Evolutionary conservation across 176 grass and related monocot genomes (phyloP).

Genomic region (Typha latifolia): DNA sequence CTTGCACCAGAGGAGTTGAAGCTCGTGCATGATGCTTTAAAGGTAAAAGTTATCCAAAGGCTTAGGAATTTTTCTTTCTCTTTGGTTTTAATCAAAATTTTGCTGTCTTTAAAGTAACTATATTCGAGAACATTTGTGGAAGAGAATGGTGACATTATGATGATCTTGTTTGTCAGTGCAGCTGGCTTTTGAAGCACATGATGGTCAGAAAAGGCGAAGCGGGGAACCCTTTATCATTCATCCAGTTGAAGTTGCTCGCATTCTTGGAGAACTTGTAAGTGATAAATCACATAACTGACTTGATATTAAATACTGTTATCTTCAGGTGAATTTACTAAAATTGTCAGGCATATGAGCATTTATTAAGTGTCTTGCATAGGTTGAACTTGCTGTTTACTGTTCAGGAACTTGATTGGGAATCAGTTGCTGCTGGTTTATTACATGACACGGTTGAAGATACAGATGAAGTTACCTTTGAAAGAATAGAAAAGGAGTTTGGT

Average conservation of each 20-base stretch:
- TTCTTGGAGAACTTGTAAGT: conserved; percentile 91
- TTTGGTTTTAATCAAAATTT: neutral
- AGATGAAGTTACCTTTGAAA: conserved; percentile 83
- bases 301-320: conserved; percentile 2
- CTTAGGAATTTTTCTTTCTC: neutral
- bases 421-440: conserved; percentile 91
- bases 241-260: conserved; percentile 95
- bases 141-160: conserved; percentile 4
- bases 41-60: conserved; percentile 38
- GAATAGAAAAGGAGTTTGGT: conserved; percentile 92
- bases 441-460: conserved; percentile 99
- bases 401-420: conserved; percentile 99
- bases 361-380: neutral
- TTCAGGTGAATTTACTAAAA: neutral
- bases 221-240: conserved; percentile 99
- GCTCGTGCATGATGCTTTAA: conserved; percentile 73
- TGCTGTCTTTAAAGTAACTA: conserved; percentile 1
- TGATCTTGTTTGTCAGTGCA: conserved; percentile 38
- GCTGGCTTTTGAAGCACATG: conserved; percentile 93
- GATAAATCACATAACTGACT: conserved; percentile 10
- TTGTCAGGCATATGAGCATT: neutral
- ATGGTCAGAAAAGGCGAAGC: conserved; percentile 89
- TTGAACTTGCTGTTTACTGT: conserved; percentile 23
- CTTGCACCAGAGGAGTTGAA: conserved; percentile 75
- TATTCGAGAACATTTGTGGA: neutral